Evolutionary conservation across 1,284 basidiomycete species (phyloP).

Genomic region (Apiotrichum laibachii): DNA sequence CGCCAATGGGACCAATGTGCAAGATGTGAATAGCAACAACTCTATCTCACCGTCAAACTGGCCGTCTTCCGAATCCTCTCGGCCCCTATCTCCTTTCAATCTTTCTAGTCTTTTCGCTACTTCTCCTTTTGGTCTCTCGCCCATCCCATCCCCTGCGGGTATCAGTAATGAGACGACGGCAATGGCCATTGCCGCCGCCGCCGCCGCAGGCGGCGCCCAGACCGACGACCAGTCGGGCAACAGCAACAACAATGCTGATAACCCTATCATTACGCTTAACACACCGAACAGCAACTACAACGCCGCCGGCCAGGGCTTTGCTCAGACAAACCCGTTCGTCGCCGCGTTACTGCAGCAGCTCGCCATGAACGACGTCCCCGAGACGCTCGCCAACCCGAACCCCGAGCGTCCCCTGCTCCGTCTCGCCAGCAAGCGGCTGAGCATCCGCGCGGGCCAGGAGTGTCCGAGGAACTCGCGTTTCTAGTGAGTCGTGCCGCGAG

Average conservation of each 20-base stretch:
- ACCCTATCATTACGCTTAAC: constrained; percentile 1
- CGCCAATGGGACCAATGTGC: constrained; percentile 1
- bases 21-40: constrained; percentile 3
- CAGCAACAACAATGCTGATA: constrained; percentile 4
- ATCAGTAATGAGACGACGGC: constrained; percentile 22
- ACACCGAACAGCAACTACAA: neutral
- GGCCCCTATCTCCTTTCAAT: constrained; percentile 34
- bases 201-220: constrained; percentile 11
- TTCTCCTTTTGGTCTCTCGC: constrained; percentile 26
- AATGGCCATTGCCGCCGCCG: constrained; percentile 16
- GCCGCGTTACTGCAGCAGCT: constrained; percentile 39
- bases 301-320: constrained; percentile 9
- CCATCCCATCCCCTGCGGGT: constrained; percentile 1
- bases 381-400: constrained; percentile 43
- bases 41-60: constrained; percentile 5
- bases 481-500: constrained; percentile 18
- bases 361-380: constrained; percentile 41
- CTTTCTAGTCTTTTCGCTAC: constrained; percentile 39
- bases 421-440: constrained; percentile 25
- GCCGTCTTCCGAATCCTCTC: constrained; percentile 16
- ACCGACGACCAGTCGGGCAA: constrained; percentile 1
- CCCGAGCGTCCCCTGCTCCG: constrained; percentile 48
- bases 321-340: constrained; percentile 21
- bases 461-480: constrained; percentile 11
- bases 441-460: constrained; percentile 17